These are phyloP conservation scores for Usnea hakonensis DNA, from an alignment of 495 filamentous ascomycete species.

Conservation along the genomic window DNA sequence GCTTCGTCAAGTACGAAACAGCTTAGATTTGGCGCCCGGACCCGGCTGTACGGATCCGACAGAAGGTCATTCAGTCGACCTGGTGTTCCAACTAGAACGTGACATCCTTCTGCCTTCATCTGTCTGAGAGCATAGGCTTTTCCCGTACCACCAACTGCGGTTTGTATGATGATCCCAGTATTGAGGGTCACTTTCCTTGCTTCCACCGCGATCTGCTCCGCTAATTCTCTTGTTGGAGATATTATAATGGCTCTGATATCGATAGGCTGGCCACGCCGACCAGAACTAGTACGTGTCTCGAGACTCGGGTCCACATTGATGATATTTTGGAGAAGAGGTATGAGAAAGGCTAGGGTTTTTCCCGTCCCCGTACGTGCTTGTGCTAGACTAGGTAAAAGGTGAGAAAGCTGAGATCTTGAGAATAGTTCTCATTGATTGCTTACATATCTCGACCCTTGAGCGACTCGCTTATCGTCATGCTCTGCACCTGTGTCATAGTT, in stretches of 20 bases:
- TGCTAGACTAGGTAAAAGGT: constrained; percentile 55
- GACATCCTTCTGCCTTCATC: constrained; percentile 69
- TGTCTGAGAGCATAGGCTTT: constrained; percentile 55
- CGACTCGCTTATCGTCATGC: constrained; percentile 67
- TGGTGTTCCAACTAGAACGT: constrained; percentile 84
- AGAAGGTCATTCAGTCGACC: constrained; percentile 83
- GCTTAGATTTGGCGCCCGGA: constrained; percentile 65
- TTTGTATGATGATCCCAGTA: constrained; percentile 70
- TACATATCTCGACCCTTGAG: constrained; percentile 79
- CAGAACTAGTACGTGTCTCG: constrained; percentile 30
- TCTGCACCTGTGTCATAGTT: constrained; percentile 91
- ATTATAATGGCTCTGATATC: constrained; percentile 87
- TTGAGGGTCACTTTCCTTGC: constrained; percentile 58
- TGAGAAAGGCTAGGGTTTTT: constrained; percentile 77
- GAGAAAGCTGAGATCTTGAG: constrained; percentile 11
- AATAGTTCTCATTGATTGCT: constrained; percentile 27
- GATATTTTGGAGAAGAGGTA: constrained; percentile 68
- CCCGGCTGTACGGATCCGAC: constrained; percentile 53
- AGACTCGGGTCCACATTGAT: constrained; percentile 48
- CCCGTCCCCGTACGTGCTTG: constrained; percentile 86
- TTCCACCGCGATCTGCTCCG: constrained; percentile 86
- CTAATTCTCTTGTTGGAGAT: constrained; percentile 90
- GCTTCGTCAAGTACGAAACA: constrained; percentile 92
- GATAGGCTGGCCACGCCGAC: constrained; percentile 34
- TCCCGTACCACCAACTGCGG: constrained; percentile 80